Evolutionary conservation across 305 asterid species (phyloP).

Genomic region (Fraxinus sp.): DNA sequence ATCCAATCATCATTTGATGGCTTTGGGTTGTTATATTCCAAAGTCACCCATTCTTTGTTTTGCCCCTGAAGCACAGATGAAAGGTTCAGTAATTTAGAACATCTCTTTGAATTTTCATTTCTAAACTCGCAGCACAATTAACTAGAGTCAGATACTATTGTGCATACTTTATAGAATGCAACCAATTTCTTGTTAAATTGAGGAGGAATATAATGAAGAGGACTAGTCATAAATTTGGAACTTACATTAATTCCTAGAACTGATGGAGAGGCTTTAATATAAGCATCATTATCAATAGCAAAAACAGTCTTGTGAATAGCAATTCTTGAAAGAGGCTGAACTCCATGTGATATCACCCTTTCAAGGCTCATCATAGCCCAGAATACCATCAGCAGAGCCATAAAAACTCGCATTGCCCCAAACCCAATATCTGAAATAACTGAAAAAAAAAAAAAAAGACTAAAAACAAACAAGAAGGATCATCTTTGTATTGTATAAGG

Average conservation of each 20-base stretch:
- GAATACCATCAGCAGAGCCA: slow-evolving; percentile 40
- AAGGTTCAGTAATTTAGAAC: neutral
- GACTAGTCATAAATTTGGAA: neutral
- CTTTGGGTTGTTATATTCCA: slow-evolving; percentile 47
- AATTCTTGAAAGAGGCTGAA: slow-evolving; percentile 66
- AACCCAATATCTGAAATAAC: slow-evolving; percentile 29
- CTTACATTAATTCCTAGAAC: slow-evolving; percentile 72
- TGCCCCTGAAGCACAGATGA: slow-evolving; percentile 32
- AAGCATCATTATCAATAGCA: slow-evolving; percentile 54
- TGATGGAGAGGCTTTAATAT: slow-evolving; percentile 64
- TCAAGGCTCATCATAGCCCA: slow-evolving; percentile 44
- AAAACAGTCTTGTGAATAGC: slow-evolving; percentile 54
- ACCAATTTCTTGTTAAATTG: neutral
- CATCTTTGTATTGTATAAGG: neutral
- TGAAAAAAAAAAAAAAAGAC: neutral
- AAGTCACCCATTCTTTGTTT: slow-evolving; percentile 61
- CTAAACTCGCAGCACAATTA: neutral
- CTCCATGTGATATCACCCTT: slow-evolving; percentile 61
- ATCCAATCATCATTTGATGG: slow-evolving; percentile 78
- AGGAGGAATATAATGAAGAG: neutral
- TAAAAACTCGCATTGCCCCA: slow-evolving; percentile 37
- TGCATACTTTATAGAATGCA: neutral
- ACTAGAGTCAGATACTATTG: neutral
- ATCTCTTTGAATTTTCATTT: slow-evolving; percentile 8
- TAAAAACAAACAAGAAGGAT: neutral